Conservation (phyloP, 495 filamentous ascomycete species). For the Xylaria curta region DNA sequence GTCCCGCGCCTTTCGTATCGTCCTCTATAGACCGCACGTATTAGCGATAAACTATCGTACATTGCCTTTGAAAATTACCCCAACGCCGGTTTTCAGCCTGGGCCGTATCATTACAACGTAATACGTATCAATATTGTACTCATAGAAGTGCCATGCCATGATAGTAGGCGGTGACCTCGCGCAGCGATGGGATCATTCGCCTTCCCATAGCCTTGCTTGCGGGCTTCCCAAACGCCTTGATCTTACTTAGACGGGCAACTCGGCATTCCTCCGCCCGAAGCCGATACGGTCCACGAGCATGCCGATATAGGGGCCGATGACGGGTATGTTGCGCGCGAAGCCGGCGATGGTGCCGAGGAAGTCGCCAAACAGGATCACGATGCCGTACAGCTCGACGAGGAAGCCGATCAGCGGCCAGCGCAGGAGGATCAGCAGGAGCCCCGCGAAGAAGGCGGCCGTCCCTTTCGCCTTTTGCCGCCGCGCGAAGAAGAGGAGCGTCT, state of each 20-base stretch:
- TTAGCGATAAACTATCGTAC: constrained; percentile 20
- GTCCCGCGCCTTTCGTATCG: constrained; percentile 12
- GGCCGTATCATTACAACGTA: constrained; percentile 26
- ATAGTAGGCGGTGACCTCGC: not conserved
- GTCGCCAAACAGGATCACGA: constrained; percentile 92
- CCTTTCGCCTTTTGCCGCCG: constrained; percentile 91
- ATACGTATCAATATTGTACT: constrained; percentile 14
- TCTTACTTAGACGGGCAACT: constrained; percentile 70
- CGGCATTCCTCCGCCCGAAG: constrained; percentile 72
- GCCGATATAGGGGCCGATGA: constrained; percentile 84
- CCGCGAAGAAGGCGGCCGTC: constrained; percentile 85
- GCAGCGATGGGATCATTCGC: not conserved
- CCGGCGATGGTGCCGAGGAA: constrained; percentile 91
- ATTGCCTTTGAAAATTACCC: not conserved
- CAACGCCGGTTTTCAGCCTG: not conserved
- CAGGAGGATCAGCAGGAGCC: constrained; percentile 83
- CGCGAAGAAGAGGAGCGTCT: constrained; percentile 91
- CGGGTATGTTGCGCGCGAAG: constrained; percentile 83
- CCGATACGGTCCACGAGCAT: constrained; percentile 65
- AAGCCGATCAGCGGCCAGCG: constrained; percentile 92
- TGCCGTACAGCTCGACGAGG: constrained; percentile 87
- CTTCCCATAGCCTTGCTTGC: not conserved
- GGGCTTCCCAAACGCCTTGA: not conserved
- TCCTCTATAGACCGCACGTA: constrained; percentile 9
- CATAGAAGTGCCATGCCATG: constrained; percentile 4